Evolutionary conservation across 2,329 filamentous ascomycete genomes (phyloP).

Genomic region (Acrocalymma vagum): DNA sequence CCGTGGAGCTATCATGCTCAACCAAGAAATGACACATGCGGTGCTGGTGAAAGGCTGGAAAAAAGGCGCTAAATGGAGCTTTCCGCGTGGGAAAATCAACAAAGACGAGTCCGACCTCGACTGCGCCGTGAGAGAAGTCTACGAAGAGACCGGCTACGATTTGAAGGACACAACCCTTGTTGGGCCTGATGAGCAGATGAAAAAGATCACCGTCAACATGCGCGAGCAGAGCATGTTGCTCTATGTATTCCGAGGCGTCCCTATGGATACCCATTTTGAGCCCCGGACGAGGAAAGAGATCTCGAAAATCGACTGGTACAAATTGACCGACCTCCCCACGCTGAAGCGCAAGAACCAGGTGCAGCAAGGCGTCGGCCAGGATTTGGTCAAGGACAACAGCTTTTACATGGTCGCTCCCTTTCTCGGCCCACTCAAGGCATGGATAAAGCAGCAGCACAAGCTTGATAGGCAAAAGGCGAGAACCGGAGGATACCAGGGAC

Average conservation of each 20-base stretch:
- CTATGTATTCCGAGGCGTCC: constrained; percentile 89
- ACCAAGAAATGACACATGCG: constrained; percentile 91
- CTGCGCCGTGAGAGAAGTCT: constrained; percentile 92
- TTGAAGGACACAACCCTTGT: constrained; percentile 79
- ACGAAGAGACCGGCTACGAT: constrained; percentile 95
- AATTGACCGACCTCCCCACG: constrained; percentile 84
- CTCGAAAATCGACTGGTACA: constrained; percentile 96
- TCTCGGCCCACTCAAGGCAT: constrained; percentile 83
- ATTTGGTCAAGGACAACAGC: constrained; percentile 75
- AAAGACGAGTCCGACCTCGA: constrained; percentile 94
- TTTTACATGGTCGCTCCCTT: constrained; percentile 99
- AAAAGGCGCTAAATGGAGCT: constrained; percentile 95
- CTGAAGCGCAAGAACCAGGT: constrained; percentile 73
- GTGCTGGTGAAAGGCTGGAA: constrained; percentile 98
- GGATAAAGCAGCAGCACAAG: constrained; percentile 86
- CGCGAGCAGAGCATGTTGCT: constrained; percentile 91
- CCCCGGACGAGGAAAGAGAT: constrained; percentile 96
- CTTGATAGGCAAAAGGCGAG: constrained; percentile 64
- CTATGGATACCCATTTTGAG: constrained; percentile 86
- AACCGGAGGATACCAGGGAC: constrained; percentile 24
- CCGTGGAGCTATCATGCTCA: constrained; percentile 90
- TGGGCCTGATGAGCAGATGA: constrained; percentile 71
- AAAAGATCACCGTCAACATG: constrained; percentile 89
- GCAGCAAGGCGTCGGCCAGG: constrained; percentile 63
- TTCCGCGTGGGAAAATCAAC: constrained; percentile 96